Percentiles rank a stretch among this genome's conserved stretches.
Conservation (phyloP, 176 grass and related monocot species). For the Avena insularis region DNA sequence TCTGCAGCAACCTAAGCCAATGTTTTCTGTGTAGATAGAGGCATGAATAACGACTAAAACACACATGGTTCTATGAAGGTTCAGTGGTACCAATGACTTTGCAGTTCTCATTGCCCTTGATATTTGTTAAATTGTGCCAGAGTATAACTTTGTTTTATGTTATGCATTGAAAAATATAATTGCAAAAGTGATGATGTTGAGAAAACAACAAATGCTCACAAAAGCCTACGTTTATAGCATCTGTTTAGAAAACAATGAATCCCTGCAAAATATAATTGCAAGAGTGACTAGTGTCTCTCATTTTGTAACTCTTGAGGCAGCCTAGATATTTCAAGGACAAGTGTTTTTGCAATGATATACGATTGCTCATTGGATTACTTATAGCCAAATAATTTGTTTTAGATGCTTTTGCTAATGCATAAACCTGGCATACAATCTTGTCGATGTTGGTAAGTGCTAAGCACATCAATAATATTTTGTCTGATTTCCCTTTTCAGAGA, state of each 20-base stretch:
- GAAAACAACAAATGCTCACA: neutral
- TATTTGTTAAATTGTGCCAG: neutral
- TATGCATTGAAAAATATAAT: neutral
- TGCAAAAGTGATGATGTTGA: neutral
- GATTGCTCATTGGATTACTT: neutral
- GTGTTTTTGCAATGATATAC: neutral
- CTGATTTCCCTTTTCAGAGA: slow-evolving; percentile 55
- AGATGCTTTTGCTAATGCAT: slow-evolving; percentile 9
- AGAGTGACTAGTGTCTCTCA: neutral
- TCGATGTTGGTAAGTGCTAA: neutral
- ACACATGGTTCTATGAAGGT: neutral
- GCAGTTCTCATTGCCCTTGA: neutral
- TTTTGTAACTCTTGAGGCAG: neutral
- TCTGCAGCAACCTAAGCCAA: neutral
- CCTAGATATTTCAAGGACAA: neutral
- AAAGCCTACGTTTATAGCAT: neutral
- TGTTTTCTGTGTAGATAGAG: neutral
- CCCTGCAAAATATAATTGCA: neutral
- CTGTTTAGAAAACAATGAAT: neutral
- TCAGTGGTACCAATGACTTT: neutral
- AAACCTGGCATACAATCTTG: slow-evolving; percentile 1
- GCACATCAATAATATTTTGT: slow-evolving; percentile 4
- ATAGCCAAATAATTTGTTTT: neutral
- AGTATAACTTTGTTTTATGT: slow-evolving; percentile 11
- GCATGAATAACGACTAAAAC: neutral